Conservation (phyloP, 805 yeast species). For the Teunomyces funiuensis region DNA sequence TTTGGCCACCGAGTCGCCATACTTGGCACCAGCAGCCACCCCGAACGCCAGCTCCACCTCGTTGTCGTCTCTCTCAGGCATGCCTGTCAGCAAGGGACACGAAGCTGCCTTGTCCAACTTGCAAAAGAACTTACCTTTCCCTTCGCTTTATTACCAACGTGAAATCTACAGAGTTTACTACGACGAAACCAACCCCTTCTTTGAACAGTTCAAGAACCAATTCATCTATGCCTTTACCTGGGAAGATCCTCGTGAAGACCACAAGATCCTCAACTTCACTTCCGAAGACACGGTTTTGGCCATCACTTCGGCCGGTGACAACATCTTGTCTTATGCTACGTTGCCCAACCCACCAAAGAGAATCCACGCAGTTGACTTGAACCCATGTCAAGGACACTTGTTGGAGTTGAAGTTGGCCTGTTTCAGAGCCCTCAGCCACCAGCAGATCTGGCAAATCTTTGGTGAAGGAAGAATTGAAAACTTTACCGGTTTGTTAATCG, state of each 20-base stretch:
- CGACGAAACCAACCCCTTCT: constrained; percentile 66
- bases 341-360: constrained; percentile 71
- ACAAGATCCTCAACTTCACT: constrained; percentile 58
- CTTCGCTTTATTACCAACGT: constrained; percentile 75
- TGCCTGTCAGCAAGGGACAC: constrained; percentile 63
- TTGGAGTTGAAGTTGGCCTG: constrained; percentile 78
- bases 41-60: constrained; percentile 12
- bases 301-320: constrained; percentile 86
- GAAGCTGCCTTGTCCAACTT: constrained; percentile 70
- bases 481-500: constrained; percentile 44
- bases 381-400: constrained; percentile 80
- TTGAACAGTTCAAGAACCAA: constrained; percentile 72
- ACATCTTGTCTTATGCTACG: constrained; percentile 69
- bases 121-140: constrained; percentile 69
- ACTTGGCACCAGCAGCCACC: constrained; percentile 58
- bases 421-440: constrained; percentile 51
- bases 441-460: constrained; percentile 71
- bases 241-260: constrained; percentile 88
- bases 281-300: constrained; percentile 73
- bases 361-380: constrained; percentile 82
- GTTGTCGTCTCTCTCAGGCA: constrained; percentile 19
- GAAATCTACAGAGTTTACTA: constrained; percentile 80
- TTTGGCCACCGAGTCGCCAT: constrained; percentile 79
- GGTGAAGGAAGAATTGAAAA: constrained; percentile 68
- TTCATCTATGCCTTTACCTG: constrained; percentile 87